These are phyloP conservation scores for Phytophthora nicotianae DNA, from an alignment of 352 stramenopile species.

Conservation along the genomic window DNA sequence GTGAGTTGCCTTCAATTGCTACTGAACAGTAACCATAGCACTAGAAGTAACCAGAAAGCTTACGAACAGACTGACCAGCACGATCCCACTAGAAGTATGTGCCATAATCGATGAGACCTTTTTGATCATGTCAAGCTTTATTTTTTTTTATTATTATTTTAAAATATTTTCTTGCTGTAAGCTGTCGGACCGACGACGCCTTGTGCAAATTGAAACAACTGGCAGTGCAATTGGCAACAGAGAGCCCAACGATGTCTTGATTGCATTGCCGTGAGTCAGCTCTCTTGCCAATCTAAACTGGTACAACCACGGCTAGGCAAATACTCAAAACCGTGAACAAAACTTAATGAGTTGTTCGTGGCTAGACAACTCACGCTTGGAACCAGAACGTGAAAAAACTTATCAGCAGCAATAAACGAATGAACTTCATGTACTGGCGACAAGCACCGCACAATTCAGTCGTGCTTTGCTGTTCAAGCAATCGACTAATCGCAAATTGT, in stretches of 20 bases:
- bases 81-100: slow-evolving; percentile 1
- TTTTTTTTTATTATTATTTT: not conserved
- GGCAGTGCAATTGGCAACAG: slow-evolving; percentile 8
- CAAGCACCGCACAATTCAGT: not conserved
- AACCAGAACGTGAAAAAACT: not conserved
- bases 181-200: slow-evolving; percentile 6
- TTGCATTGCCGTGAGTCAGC: not conserved
- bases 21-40: no score
- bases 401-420: not conserved
- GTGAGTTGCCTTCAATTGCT: slow-evolving; percentile 4
- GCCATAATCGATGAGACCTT: slow-evolving; percentile 4
- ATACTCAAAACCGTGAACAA: no score
- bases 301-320: no score
- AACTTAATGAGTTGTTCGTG: not conserved
- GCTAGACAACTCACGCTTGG: not conserved
- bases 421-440: not conserved
- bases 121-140: slow-evolving; percentile 1
- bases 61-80: not conserved
- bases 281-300: not conserved
- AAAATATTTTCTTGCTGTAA: not conserved
- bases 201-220: slow-evolving; percentile 10
- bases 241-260: not conserved
- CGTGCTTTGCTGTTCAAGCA: not conserved
- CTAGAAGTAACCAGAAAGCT: not conserved
- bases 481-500: slow-evolving; percentile 21